Evolutionary conservation across 1,139 yeast species (phyloP).

Genomic region (Debaryomyces robertsiae): DNA sequence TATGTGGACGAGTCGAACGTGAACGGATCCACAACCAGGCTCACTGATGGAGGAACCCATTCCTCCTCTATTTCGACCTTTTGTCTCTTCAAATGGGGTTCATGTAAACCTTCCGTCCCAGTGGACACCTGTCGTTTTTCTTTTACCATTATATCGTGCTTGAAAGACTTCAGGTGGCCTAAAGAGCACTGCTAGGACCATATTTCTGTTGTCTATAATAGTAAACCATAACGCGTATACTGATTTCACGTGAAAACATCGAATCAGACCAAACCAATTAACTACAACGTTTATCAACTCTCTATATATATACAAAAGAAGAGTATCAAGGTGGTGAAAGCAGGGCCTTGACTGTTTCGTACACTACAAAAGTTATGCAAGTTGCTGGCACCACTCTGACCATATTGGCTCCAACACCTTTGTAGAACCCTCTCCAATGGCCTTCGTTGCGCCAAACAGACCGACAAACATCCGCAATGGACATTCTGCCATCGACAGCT

Average conservation of each 20-base stretch:
- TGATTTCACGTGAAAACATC: slow-evolving; percentile 6
- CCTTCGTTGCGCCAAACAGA: slow-evolving; percentile 41
- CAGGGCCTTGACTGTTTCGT: slow-evolving; percentile 48
- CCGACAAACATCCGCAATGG: slow-evolving; percentile 24
- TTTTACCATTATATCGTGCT: not conserved
- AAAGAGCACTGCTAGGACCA: too few relatives aligned
- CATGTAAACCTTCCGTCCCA: not conserved
- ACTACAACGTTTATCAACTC: not conserved
- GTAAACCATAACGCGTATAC: slow-evolving; percentile 5
- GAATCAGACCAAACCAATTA: not conserved
- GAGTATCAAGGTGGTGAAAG: slow-evolving; percentile 9
- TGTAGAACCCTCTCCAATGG: slow-evolving; percentile 67
- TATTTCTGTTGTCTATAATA: not conserved
- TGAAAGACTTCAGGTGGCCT: not conserved
- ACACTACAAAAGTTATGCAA: slow-evolving; percentile 67
- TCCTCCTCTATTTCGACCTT: slow-evolving; percentile 3
- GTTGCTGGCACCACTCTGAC: slow-evolving; percentile 73
- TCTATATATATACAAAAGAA: too few relatives aligned
- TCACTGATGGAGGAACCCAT: slow-evolving; percentile 41
- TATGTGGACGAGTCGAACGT: slow-evolving; percentile 38
- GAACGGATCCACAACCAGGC: slow-evolving; percentile 24
- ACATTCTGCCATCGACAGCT: slow-evolving; percentile 16
- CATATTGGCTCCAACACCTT: slow-evolving; percentile 67
- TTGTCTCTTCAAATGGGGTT: slow-evolving; percentile 1
- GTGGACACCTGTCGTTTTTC: not conserved